Base-by-base conservation (phyloP, 2,329 filamentous ascomycete genomes). In the Pseudogymnoascus sp. region DNA sequence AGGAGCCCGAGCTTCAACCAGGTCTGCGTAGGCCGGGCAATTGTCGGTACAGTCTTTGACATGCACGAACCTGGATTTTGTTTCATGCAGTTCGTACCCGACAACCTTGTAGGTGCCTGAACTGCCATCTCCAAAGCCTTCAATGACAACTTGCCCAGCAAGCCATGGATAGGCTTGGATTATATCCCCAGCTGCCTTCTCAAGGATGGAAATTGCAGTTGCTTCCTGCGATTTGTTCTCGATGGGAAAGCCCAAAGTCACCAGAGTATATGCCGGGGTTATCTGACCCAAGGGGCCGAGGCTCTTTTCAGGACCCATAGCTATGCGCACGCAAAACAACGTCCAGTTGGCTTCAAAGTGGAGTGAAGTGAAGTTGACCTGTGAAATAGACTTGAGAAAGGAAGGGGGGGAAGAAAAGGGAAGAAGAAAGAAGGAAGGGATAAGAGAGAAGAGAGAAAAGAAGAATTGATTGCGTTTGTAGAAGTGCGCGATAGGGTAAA, bases 141-240 rank as follows among this genome's bases (percentile, higher is more conserved):
- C 37, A 11, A 34, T 36, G 16, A 63, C 12, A 2, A 61, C 49
- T 18, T 63, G 62, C n/a, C 62, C 62, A n/a, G 56, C 62, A 18
- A 63, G 49, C 56, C 49, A 63, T 25, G 62, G 62, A 23, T 56
- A 62, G 16, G 43, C 43, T 37, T 59, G 43, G 8, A 56, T 56
- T 7, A 56, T 34, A 21, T 56, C 25, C 3, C n/a, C n/a, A 2
- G 49, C 49, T 56, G 49, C 49, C 28, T 56, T 56, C 49, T 56
- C 49, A 34, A 56, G 28, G n/a, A 25, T 34, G 14, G n/a, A 34
- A 34, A 56, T 34, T 56, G 49, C 49, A 12, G 49, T n/a, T 4
- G 49, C 8, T 34, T 34, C 5, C 25, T 56, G 49, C 5, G 25
- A 34, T 56, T 56, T 16, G 25, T 11, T 34, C 25, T 18, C 25